Percentiles rank a stretch among this genome's conserved stretches.
Evolutionary conservation across 805 yeast species (phyloP).

Genomic region (Hemisphaericaspora nanyangensis): DNA sequence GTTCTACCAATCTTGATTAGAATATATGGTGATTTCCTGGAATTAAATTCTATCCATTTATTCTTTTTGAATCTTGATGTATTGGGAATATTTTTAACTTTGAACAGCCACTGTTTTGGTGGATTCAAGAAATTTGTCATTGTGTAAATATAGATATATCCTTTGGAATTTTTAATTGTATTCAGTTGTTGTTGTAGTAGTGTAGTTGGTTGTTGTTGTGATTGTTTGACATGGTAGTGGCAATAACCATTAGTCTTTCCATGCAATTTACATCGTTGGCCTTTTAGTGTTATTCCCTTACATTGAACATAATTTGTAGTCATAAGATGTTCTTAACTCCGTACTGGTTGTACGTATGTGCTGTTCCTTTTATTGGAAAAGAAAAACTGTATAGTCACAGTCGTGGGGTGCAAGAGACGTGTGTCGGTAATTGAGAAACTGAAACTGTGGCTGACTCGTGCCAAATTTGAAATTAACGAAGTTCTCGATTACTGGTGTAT

Average conservation of each 20-base stretch:
- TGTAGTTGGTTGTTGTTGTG: slow-evolving; percentile 7
- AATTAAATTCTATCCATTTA: slow-evolving; percentile 31
- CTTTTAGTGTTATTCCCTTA: slow-evolving; percentile 39
- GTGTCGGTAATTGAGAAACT: no score
- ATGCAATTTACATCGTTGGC: slow-evolving; percentile 33
- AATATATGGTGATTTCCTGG: slow-evolving; percentile 33
- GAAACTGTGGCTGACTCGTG: not conserved
- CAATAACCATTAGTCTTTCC: slow-evolving; percentile 23
- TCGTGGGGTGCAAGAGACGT: no score
- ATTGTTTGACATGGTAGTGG: slow-evolving; percentile 29
- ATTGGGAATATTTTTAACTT: slow-evolving; percentile 29
- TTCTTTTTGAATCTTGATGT: slow-evolving; percentile 13
- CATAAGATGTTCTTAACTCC: not conserved
- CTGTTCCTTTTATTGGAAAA: no score
- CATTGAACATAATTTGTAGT: slow-evolving; percentile 23
- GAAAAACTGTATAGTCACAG: no score
- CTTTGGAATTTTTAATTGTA: no score
- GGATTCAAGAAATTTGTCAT: slow-evolving; percentile 27
- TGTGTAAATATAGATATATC: slow-evolving; percentile 51
- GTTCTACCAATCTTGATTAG: slow-evolving; percentile 55
- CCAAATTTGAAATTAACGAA: not conserved
- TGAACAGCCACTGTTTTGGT: slow-evolving; percentile 32
- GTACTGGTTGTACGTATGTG: no score
- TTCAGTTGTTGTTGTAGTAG: not conserved
- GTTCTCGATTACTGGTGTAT: no score